Conservation (phyloP, 1,284 basidiomycete genomes). For the Apiotrichum mycotoxinovorans region DNA sequence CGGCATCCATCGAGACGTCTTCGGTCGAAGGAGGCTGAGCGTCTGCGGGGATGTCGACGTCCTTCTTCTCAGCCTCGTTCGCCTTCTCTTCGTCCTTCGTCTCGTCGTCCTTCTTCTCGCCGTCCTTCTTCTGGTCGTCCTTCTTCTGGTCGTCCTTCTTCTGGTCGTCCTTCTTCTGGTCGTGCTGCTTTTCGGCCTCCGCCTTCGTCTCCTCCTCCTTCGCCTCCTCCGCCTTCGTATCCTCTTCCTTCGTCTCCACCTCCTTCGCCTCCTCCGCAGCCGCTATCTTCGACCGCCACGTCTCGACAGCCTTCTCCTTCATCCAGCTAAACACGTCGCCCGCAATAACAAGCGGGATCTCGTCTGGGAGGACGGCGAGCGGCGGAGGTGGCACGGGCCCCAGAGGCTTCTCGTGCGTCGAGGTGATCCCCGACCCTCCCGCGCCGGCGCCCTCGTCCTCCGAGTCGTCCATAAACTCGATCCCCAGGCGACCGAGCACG, state of each 20-base stretch:
- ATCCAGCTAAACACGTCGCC: conserved; percentile 51
- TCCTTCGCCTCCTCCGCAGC: neutral
- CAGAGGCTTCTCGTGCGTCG: conserved; percentile 47
- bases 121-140: neutral
- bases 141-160: neutral
- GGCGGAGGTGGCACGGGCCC: conserved; percentile 44
- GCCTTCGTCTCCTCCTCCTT: too few relatives aligned
- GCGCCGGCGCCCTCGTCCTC: conserved; percentile 26
- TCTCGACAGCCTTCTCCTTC: conserved; percentile 39
- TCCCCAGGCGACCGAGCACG: conserved; percentile 19
- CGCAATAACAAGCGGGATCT: conserved; percentile 39
- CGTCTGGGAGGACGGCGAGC: conserved; percentile 38
- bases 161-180: neutral
- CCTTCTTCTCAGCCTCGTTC: neutral
- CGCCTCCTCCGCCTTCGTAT: neutral
- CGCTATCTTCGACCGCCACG: conserved; percentile 32
- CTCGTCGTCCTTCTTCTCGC: neutral
- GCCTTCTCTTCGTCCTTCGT: neutral
- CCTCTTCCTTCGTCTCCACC: neutral
- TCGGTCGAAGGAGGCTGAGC: neutral
- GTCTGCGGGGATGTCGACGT: neutral
- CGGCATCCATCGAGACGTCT: neutral
- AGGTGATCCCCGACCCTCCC: conserved; percentile 32
- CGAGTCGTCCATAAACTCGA: conserved; percentile 23
- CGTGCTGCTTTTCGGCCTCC: too few relatives aligned